Conservation (phyloP, 495 filamentous ascomycete species). For the Trichoderma erinaceum region DNA sequence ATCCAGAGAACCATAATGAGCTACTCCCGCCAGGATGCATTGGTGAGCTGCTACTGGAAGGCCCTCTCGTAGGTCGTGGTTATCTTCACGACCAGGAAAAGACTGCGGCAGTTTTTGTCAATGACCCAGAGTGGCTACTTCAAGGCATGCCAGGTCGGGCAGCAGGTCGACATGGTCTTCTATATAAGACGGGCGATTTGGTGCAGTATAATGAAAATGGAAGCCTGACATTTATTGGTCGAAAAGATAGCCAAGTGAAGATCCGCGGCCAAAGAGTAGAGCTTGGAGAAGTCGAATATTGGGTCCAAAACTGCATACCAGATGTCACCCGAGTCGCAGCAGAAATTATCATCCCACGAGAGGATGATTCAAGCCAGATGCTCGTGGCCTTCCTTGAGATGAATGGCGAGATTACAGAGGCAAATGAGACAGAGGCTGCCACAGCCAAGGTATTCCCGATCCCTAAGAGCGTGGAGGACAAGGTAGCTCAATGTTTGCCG, state of each 20-base stretch:
- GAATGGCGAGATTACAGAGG: no score
- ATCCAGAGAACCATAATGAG: slow-evolving; percentile 43
- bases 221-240: slow-evolving; percentile 49
- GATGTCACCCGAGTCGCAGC: slow-evolving; percentile 28
- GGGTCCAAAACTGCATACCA: slow-evolving; percentile 36
- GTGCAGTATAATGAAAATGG: slow-evolving; percentile 52
- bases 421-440: not conserved
- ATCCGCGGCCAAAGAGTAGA: slow-evolving; percentile 34
- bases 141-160: slow-evolving; percentile 32
- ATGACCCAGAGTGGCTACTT: slow-evolving; percentile 43
- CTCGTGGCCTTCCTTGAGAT: no score
- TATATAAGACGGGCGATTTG: slow-evolving; percentile 65
- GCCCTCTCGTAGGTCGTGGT: slow-evolving; percentile 44
- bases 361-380: not conserved
- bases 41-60: slow-evolving; percentile 60
- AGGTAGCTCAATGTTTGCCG: slow-evolving; percentile 32
- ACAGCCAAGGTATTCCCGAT: no score
- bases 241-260: slow-evolving; percentile 39
- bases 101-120: slow-evolving; percentile 43
- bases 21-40: slow-evolving; percentile 52
- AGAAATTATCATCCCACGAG: slow-evolving; percentile 33
- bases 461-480: no score
- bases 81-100: slow-evolving; percentile 43
- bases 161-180: slow-evolving; percentile 41
- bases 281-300: slow-evolving; percentile 35